Base-by-base conservation (phyloP, 306 rosid genomes). In the Inga leiocalycina region DNA sequence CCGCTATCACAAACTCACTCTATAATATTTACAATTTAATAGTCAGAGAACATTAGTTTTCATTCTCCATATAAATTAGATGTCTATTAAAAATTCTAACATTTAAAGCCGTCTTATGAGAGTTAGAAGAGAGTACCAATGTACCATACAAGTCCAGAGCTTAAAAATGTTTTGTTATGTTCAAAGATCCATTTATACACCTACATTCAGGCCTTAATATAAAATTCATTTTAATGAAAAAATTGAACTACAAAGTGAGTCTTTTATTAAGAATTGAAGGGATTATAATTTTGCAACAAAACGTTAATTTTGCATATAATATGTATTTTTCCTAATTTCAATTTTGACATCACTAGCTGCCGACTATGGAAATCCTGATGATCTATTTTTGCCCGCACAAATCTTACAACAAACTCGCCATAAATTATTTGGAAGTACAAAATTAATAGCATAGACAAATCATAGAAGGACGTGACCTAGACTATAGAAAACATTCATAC, bases 361-460 rank as follows among this genome's bases (percentile, higher is more conserved):
- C 41, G 3, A 19, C 11, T 39, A 68, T 8, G 19, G 46, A 68
- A 68, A 68, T 68, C 49, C 49, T 6, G 8, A 39, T 39, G 4
- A 37, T 19, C 74, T 17, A 68, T 0, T 19, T 68, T 37, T 19
- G 10, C 46, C 20, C 16, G 74, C 74, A 68, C 49, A 68, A 68
- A 37, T 68, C 41, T 37, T 68, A 68, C 74, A 68, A 68, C 41
- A 17, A 37, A 39, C 49, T 68, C 74, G 30, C 57, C 67, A 80
- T 48, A 64, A 48, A 81, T 19, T 37, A 81, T 65, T 27, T 56
- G 56, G 41, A 74, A 80, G 70, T 46, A 75, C 37, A 80, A 79
- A 74, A 78, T 57, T 80, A 75, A 84, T 51, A 74, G 84, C 85
- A 88, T 92, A 92, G 61, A 72, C 66, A 64, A 79, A 82, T 75